A percentile compares a stretch with the other conserved stretches of the same genome.
phyloP scores from a whole-genome alignment of 371 early-diverging fungal species.

The Apophysomyces variabilis region DNA sequence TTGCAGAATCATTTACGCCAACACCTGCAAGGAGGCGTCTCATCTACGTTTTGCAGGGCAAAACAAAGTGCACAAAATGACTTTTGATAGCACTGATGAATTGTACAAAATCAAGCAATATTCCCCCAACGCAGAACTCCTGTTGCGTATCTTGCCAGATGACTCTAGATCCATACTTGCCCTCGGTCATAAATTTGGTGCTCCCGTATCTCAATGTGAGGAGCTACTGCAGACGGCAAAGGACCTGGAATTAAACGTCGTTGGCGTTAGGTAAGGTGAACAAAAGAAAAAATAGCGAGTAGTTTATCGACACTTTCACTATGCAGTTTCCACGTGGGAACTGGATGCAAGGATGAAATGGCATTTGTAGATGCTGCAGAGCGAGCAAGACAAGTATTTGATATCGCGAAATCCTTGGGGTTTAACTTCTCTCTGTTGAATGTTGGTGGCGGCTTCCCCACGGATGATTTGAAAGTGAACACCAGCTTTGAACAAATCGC shows the following conservation, averaged over 20 bases:
- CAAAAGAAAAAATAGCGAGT: not conserved
- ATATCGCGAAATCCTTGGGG: constrained; percentile 77
- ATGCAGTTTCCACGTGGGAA: constrained; percentile 90
- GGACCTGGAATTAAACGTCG: constrained; percentile 82
- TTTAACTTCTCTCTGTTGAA: constrained; percentile 85
- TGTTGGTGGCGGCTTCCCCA: constrained; percentile 98
- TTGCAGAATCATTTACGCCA: constrained; percentile 91
- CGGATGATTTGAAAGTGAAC: constrained; percentile 71
- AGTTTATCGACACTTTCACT: not conserved
- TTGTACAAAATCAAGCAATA: constrained; percentile 87
- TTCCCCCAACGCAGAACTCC: constrained; percentile 84
- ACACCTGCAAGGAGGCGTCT: constrained; percentile 98
- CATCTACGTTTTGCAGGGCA: constrained; percentile 85
- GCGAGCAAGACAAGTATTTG: constrained; percentile 87
- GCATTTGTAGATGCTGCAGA: constrained; percentile 91
- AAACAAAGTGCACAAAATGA: constrained; percentile 87
- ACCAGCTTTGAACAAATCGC: constrained; percentile 89
- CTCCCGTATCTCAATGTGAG: constrained; percentile 70
- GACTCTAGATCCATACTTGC: constrained; percentile 92
- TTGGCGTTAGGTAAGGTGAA: constrained; percentile 73
- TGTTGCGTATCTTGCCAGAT: constrained; percentile 94
- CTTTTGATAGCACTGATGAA: constrained; percentile 98
- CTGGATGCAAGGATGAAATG: constrained; percentile 87
- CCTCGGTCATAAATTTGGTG: constrained; percentile 97
- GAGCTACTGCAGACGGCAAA: constrained; percentile 76